phyloP scores from a whole-genome alignment of 345 rosid species.

The Populus pruinosa region DNA sequence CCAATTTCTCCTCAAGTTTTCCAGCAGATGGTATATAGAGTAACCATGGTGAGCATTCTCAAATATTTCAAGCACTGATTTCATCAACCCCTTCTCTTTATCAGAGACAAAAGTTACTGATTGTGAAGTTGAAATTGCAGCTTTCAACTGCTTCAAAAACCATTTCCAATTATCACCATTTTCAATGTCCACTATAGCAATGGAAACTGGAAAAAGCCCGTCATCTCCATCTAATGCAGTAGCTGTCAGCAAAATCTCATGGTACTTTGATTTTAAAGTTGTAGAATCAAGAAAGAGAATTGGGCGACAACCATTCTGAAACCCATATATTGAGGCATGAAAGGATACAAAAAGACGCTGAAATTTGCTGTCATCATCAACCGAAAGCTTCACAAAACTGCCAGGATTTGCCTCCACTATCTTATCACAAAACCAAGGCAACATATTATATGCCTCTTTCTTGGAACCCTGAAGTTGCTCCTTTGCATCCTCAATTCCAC shows the following conservation, averaged over 20 bases:
- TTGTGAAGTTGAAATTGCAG: conserved; percentile 45
- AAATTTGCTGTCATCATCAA: conserved; percentile 59
- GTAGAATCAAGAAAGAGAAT: conserved; percentile 78
- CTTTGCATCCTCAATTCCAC: conserved; percentile 82
- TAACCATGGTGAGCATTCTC: conserved; percentile 66
- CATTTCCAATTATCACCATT: conserved; percentile 72
- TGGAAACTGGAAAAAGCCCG: conserved; percentile 66
- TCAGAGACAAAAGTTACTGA: conserved; percentile 79
- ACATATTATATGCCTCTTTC: conserved; percentile 61
- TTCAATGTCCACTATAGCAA: conserved; percentile 75
- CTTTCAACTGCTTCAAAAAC: conserved; percentile 71
- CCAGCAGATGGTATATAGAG: conserved; percentile 69
- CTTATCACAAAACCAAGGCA: conserved; percentile 69
- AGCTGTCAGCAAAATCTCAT: conserved; percentile 73
- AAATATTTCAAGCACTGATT: conserved; percentile 57
- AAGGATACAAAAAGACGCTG: conserved; percentile 72
- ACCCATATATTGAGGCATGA: conserved; percentile 61
- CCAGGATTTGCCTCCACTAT: conserved; percentile 71
- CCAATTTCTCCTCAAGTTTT: conserved; percentile 41
- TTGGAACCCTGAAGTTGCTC: conserved; percentile 78
- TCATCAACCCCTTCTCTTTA: conserved; percentile 60
- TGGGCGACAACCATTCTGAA: conserved; percentile 77
- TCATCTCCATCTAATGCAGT: conserved; percentile 87
- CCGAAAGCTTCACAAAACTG: conserved; percentile 49
- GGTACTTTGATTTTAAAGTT: conserved; percentile 65